A percentile compares a stretch with the other conserved stretches of the same genome.
These are phyloP conservation scores for Dysphania ambrosioides DNA, from an alignment of 148 eudicot genomes.

Conservation along the genomic window DNA sequence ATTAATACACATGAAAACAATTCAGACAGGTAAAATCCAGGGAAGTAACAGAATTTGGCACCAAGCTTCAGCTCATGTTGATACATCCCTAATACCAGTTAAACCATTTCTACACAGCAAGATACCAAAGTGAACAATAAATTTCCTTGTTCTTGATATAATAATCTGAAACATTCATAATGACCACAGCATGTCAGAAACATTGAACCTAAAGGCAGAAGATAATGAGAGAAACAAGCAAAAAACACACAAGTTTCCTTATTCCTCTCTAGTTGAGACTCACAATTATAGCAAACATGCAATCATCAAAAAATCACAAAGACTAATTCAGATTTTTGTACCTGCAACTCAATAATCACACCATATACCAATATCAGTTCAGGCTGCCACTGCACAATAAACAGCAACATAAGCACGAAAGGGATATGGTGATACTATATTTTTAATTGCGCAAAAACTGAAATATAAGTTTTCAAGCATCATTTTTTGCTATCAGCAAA, in stretches of 20 bases:
- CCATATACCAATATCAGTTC: constrained; percentile 23
- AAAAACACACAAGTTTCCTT: background rate
- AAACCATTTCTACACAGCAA: constrained; percentile 20
- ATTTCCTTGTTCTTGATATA: constrained; percentile 19
- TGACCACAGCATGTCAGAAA: constrained; percentile 1
- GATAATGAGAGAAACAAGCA: background rate
- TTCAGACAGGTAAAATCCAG: constrained; percentile 18
- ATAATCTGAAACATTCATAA: constrained; percentile 22
- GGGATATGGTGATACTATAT: background rate
- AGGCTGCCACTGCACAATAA: constrained; percentile 34
- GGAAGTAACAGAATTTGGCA: constrained; percentile 12
- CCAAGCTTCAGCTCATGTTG: constrained; percentile 21
- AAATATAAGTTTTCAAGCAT: background rate
- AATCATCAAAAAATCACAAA: background rate
- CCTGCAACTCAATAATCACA: constrained; percentile 25
- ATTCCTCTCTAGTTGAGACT: background rate
- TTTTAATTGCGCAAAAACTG: background rate
- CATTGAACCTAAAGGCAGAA: background rate
- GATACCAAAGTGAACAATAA: constrained; percentile 20
- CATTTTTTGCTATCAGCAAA: background rate
- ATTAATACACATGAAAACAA: constrained; percentile 21
- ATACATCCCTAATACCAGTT: constrained; percentile 16
- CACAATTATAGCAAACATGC: background rate
- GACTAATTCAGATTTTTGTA: background rate
- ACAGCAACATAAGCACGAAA: constrained; percentile 14